A percentile compares a stretch with the other conserved stretches of the same genome.
These are phyloP conservation scores for Lipomyces sp. DNA, from an alignment of 805 yeast species.

Conservation along the genomic window DNA sequence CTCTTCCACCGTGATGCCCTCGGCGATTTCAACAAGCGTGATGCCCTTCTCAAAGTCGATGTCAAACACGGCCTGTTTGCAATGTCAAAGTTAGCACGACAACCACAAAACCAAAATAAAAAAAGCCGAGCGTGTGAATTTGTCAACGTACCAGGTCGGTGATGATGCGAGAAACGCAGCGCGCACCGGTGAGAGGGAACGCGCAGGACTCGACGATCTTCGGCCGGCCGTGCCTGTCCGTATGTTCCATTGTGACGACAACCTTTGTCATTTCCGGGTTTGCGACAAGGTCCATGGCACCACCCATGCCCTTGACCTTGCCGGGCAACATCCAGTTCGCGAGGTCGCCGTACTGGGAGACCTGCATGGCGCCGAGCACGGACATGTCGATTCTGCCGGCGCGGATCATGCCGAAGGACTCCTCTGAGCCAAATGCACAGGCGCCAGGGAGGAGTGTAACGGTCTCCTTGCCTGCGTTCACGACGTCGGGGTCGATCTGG, in stretches of 20 bases:
- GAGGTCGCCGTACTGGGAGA: conserved; percentile 46
- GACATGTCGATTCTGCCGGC: conserved; percentile 46
- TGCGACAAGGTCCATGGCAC: conserved; percentile 52
- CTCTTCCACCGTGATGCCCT: conserved; percentile 43
- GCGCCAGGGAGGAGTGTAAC: conserved; percentile 47
- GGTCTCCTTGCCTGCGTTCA: conserved; percentile 52
- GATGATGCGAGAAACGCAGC: conserved; percentile 46
- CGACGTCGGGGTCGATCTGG: conserved; percentile 46
- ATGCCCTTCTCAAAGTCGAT: conserved; percentile 41
- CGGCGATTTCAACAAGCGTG: conserved; percentile 44
- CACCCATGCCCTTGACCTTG: conserved; percentile 51
- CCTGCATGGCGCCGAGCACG: conserved; percentile 50
- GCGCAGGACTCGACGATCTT: conserved; percentile 46
- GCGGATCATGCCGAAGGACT: conserved; percentile 49
- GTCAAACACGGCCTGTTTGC: conserved; percentile 52
- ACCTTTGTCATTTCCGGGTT: conserved; percentile 46
- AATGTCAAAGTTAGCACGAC: too few relatives aligned
- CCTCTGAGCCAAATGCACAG: conserved; percentile 48
- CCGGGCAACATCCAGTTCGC: conserved; percentile 55
- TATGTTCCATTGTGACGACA: conserved; percentile 49
- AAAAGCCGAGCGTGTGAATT: too few relatives aligned
- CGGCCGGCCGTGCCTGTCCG: conserved; percentile 46
- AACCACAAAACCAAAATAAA: too few relatives aligned
- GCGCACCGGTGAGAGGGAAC: conserved; percentile 48
- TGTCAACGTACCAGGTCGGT: conserved; percentile 45